A percentile compares a stretch with the other conserved stretches of the same genome.
Conservation (phyloP, 2,329 filamentous ascomycete species). For the Paracorniculantispora psalliotae region DNA sequence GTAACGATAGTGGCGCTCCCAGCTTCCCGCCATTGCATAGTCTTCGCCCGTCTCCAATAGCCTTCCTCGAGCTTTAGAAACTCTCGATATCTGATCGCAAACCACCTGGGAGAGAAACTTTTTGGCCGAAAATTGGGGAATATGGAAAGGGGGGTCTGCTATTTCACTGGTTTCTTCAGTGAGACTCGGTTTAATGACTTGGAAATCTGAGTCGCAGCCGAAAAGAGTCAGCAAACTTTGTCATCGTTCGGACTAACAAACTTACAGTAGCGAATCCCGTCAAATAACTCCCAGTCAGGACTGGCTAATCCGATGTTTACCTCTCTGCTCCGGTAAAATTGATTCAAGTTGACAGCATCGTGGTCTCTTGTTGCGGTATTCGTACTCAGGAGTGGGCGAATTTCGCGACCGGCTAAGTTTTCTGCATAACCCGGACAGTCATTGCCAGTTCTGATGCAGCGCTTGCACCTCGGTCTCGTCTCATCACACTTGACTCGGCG, state of each 20-base stretch:
- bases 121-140: not conserved
- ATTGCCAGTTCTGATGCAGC: constrained; percentile 33
- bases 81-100: not conserved
- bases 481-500: constrained; percentile 43
- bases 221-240: not conserved
- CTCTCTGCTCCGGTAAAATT: too few species aligned
- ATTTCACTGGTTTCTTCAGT: not conserved
- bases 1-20: not conserved
- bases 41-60: not conserved
- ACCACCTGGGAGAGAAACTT: not conserved
- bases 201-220: not conserved
- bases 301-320: not conserved
- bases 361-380: too few species aligned
- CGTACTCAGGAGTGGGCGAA: too few species aligned
- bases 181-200: not conserved
- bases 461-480: constrained; percentile 33
- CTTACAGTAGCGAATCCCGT: not conserved
- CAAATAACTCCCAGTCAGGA: not conserved
- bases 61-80: not conserved
- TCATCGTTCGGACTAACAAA: too few species aligned
- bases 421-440: constrained; percentile 32
- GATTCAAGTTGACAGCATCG: too few species aligned
- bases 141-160: not conserved
- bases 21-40: not conserved
- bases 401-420: not conserved